Base-by-base conservation (phyloP, 768 basidiomycete genomes). In the Phanerochaete carnosa region DNA sequence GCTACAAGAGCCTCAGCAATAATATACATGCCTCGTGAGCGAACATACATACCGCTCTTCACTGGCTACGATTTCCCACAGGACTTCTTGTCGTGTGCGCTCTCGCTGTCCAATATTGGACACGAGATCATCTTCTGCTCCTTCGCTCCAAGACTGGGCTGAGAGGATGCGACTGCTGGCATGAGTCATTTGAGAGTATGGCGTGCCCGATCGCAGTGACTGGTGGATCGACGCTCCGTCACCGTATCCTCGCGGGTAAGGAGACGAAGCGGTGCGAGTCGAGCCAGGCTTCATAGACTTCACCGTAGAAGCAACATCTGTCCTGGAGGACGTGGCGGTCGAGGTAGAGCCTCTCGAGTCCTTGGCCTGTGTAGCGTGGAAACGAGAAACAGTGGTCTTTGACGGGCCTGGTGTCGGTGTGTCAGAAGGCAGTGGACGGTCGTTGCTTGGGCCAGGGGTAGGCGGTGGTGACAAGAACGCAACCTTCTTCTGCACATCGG, bases 21-120 rank as follows among this genome's bases (percentile, higher is more conserved):
- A 39, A 45, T 23, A 49, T 19, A 43, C 22, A 49, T 55, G 29
- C 61, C 45, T 11, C 55, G 50, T 16, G 54, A 57, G 43, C 51
- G 29, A 22, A 47, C 30, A 16, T 26, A 75, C 84, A 54, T 68
- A 93, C 92, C 95, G 86, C 73, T 98, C 94, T 76, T 98, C 95
- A 65, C 92, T 94, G 30, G 91, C 89, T 52, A 98, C 94, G 65
- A 98, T 98, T 77, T 98, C 95, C 79, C 94, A 97, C 28, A 98
- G 74, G 6, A 98, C 95, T 76, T 98, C 95, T 74, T 98, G 95
- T 55, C 95, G 84, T 39, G 95, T 97, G 60, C 95, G 85, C 72
- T 98, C 95, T 62, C 93, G 86, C 47, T 93, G 88, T n/a, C 94
- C 93, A 35, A 98, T 79, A 70, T 98, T 94, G 47, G 88, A 87